Percentiles rank a stretch among this genome's conserved stretches.
Conservation (phyloP, 2,329 filamentous ascomycete genomes). For the Thermothelomyces thermophilus region DNA sequence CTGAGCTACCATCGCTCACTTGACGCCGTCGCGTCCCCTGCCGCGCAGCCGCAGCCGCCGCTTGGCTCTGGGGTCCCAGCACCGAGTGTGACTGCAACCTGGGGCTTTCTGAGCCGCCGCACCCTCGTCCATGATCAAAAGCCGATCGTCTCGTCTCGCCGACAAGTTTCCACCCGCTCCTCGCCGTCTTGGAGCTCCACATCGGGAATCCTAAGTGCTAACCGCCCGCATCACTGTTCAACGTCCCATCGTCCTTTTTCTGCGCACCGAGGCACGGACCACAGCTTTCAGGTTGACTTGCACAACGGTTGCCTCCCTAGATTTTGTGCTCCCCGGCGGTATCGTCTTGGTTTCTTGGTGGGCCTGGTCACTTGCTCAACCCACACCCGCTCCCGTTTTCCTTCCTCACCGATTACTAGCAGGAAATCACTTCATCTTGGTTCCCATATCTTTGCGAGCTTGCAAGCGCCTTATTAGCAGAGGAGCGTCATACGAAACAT, state of each 20-base stretch:
- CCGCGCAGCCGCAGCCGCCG: constrained; percentile 11
- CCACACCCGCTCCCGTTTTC: constrained; percentile 20
- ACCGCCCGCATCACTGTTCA: constrained; percentile 31
- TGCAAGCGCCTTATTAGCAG: constrained; percentile 18
- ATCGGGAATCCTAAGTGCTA: constrained; percentile 30
- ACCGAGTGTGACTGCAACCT: constrained; percentile 16
- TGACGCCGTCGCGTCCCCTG: constrained; percentile 15
- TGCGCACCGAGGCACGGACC: constrained; percentile 35
- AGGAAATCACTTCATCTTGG: constrained; percentile 15
- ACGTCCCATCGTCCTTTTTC: constrained; percentile 21
- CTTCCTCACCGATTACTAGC: constrained; percentile 22
- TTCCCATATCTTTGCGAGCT: constrained; percentile 20
- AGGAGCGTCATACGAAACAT: constrained; percentile 36
- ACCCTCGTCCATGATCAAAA: constrained; percentile 9
- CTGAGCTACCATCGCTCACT: background rate
- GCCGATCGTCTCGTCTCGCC: constrained; percentile 21
- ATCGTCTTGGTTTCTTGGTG: constrained; percentile 18
- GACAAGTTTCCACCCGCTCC: constrained; percentile 7
- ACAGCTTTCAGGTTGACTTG: constrained; percentile 20
- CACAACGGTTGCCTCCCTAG: constrained; percentile 20
- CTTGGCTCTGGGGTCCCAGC: constrained; percentile 12
- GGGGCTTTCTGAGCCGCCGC: constrained; percentile 13
- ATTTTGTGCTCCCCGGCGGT: constrained; percentile 23
- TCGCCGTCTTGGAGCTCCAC: constrained; percentile 20
- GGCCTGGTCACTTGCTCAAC: constrained; percentile 23